phyloP scores from a whole-genome alignment of 129 eudicot genomes.

The Flaveria sonorensis region DNA sequence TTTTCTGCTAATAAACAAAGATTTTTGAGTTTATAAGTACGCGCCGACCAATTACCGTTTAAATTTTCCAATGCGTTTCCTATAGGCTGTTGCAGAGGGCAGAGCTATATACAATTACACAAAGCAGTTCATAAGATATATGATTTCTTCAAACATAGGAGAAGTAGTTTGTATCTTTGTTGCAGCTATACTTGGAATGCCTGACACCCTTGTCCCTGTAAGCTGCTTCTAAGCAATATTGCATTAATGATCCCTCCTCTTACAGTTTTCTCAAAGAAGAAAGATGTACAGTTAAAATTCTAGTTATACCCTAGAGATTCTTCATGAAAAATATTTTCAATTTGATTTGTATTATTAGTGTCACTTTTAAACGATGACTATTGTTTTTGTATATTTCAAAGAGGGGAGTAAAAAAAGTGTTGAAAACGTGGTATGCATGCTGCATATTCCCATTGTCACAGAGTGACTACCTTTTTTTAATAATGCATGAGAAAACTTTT shows the following conservation, averaged over 20 bases:
- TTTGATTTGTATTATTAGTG: neutral
- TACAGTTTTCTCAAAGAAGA: neutral
- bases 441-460: neutral
- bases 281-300: neutral
- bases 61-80: conserved; percentile 17
- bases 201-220: conserved; percentile 97
- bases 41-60: neutral
- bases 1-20: neutral
- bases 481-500: neutral
- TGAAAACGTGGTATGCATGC: neutral
- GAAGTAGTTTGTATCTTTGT: conserved; percentile 99
- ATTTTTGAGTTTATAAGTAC: conserved; percentile 14
- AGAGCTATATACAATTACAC: conserved; percentile 98
- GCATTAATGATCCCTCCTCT: neutral
- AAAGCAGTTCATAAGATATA: conserved; percentile 97
- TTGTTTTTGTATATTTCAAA: neutral
- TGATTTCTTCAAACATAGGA: conserved; percentile 99
- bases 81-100: conserved; percentile 99
- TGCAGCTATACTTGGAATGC: conserved; percentile 98
- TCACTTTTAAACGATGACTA: neutral
- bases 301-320: neutral
- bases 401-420: neutral
- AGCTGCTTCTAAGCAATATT: conserved; percentile 36
- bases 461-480: neutral
- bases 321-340: neutral